These are phyloP conservation scores for Arthrobotrys megalospora DNA, from an alignment of 2,329 filamentous ascomycete species.

Conservation along the genomic window DNA sequence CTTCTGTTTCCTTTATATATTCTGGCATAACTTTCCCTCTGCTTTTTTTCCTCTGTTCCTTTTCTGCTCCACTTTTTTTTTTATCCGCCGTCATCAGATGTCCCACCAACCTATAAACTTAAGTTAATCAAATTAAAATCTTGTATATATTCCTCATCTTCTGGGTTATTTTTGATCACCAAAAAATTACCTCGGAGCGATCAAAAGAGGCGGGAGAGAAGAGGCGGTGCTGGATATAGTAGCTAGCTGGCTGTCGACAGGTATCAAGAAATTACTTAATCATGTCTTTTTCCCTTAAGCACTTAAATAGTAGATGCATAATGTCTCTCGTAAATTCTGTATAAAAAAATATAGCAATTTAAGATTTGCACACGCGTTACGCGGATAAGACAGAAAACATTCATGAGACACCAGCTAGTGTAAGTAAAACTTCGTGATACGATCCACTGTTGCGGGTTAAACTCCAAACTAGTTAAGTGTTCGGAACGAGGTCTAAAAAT, in stretches of 20 bases:
- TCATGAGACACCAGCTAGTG: too few species aligned
- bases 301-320: too few species aligned
- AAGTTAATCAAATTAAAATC: background rate
- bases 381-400: too few species aligned
- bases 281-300: too few species aligned
- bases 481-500: slow-evolving; percentile 1
- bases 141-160: slow-evolving; percentile 21
- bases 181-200: slow-evolving; percentile 12
- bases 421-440: too few species aligned
- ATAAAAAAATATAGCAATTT: too few species aligned
- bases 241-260: background rate
- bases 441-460: background rate
- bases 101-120: background rate
- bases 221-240: background rate
- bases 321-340: too few species aligned
- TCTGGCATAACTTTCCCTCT: slow-evolving; percentile 15
- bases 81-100: slow-evolving; percentile 5
- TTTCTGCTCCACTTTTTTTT: background rate
- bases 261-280: too few species aligned
- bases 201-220: background rate
- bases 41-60: background rate
- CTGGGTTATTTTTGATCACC: background rate
- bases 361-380: too few species aligned
- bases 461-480: background rate
- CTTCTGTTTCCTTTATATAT: slow-evolving; percentile 4